A percentile compares a stretch with the other conserved stretches of the same genome.
Conservation (phyloP, 192 early-diverging fungal genomes). For the Rhizoclosmatium sp. region DNA sequence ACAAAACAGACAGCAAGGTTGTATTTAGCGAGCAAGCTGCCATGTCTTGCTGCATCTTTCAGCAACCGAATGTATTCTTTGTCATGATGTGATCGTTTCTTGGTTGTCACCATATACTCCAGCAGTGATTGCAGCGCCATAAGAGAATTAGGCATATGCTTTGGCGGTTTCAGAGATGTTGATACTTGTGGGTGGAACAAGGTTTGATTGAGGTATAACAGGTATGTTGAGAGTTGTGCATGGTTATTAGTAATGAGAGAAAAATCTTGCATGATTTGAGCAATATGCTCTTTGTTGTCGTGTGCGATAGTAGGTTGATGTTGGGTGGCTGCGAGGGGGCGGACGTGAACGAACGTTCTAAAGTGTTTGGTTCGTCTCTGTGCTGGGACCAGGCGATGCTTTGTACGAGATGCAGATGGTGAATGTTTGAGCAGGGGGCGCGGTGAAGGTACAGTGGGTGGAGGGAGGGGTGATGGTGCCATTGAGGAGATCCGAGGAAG, state of each 20-base stretch:
- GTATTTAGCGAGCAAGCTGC: conserved; percentile 32
- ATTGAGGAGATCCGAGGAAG: no score
- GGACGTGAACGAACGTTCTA: no score
- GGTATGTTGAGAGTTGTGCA: neutral
- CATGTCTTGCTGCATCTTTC: neutral
- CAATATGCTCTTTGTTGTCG: neutral
- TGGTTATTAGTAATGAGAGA: conserved; percentile 3
- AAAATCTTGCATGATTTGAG: neutral
- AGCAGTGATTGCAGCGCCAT: neutral
- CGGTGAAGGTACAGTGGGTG: no score
- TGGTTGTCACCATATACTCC: neutral
- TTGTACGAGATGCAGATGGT: no score
- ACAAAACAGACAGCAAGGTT: conserved; percentile 30
- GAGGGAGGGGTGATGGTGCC: no score
- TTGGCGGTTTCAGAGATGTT: conserved; percentile 1
- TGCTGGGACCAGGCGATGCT: no score
- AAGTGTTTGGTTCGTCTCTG: no score
- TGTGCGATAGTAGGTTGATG: no score
- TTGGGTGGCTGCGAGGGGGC: no score
- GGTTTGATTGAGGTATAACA: neutral
- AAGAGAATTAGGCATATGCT: neutral
- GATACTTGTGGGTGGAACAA: neutral
- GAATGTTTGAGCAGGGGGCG: no score
- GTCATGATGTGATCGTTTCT: neutral
- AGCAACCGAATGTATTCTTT: conserved; percentile 8